Evolutionary conservation across 257 asterid genomes (phyloP), one percentile per base, ranked within the genome.

Genomic region (Penstemon eatonii): DNA sequence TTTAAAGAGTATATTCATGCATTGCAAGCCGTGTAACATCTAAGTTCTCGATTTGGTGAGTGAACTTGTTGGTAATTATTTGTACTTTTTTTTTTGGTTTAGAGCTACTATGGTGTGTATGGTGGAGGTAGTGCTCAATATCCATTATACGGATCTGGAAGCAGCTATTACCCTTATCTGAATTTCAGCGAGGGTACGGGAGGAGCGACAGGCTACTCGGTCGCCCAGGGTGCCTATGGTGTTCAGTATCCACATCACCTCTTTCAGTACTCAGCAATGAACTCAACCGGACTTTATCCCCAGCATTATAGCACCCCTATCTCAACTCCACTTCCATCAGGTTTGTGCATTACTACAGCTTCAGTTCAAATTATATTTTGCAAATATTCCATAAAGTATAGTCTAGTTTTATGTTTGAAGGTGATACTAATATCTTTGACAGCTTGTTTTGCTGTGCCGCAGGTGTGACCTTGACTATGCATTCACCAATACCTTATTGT

Each of bases 401-500:
- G 33, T 25, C 33, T 25, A 25, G 33, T 25, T 25, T 25, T 25
- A 25, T 25, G 33, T 25, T 25, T 47, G 56, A 51, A 38, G 37
- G 68, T 62, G 67, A 49, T 82, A 82, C 96, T 89, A 81, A 82
- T 75, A 84, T 80, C 84, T 84, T 84, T 84, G 96, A 85, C 95
- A 92, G 96, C 89, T 72, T 86, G 95, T 72, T 87, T 92, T 87
- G 92, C 90, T 86, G 96, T 92, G 92, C 95, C 91, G 57, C 97
- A 91, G 97, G 97, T 91, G 78, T 91, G 76, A 85, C 80, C 75
- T 75, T 81, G 91, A 70, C 81, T 49, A 67, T 86, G 70, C 89
- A 78, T 37, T 83, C 92, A 69, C 86, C 89, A 40, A 77, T 88
- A 52, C 83, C 96, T 68, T 90, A 86, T 77, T 87, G 78, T 78